phyloP scores from a whole-genome alignment of 2,329 filamentous ascomycete genomes.

The Aureobasidium sp. region DNA sequence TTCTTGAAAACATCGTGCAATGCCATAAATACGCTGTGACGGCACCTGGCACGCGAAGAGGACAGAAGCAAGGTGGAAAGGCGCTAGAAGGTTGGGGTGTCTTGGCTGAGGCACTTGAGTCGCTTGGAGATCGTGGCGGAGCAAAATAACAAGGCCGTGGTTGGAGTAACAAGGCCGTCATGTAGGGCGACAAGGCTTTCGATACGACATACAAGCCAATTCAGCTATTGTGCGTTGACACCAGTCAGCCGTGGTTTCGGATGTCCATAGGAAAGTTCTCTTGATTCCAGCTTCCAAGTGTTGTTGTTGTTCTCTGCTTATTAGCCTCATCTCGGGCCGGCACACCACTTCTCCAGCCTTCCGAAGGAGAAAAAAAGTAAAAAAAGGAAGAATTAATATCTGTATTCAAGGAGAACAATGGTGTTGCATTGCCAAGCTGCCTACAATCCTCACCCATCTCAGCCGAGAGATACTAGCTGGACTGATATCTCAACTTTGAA shows the following conservation, averaged over 20 bases:
- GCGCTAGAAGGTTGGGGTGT: conserved; percentile 10
- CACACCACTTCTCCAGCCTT: background rate
- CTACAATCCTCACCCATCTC: background rate
- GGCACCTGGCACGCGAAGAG: no score
- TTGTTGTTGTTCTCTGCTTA: background rate
- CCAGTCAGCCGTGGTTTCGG: background rate
- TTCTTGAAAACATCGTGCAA: no score
- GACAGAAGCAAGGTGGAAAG: conserved; percentile 6
- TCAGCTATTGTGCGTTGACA: background rate
- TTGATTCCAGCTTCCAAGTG: background rate
- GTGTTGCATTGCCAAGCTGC: background rate
- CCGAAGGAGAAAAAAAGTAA: background rate
- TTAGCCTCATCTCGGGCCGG: background rate
- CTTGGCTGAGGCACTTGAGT: conserved; percentile 4
- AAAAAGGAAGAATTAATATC: background rate
- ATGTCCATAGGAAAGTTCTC: no score
- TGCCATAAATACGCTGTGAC: no score
- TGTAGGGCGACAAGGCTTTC: background rate
- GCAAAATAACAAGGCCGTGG: conserved; percentile 6
- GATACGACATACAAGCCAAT: background rate
- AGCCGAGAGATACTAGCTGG: background rate
- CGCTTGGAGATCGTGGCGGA: conserved; percentile 5
- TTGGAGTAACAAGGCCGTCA: background rate
- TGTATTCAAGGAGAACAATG: background rate
- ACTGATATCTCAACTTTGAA: background rate